Evolutionary conservation across 2,329 filamentous ascomycete species (phyloP).

Genomic region (Penicillium brasilianum): DNA sequence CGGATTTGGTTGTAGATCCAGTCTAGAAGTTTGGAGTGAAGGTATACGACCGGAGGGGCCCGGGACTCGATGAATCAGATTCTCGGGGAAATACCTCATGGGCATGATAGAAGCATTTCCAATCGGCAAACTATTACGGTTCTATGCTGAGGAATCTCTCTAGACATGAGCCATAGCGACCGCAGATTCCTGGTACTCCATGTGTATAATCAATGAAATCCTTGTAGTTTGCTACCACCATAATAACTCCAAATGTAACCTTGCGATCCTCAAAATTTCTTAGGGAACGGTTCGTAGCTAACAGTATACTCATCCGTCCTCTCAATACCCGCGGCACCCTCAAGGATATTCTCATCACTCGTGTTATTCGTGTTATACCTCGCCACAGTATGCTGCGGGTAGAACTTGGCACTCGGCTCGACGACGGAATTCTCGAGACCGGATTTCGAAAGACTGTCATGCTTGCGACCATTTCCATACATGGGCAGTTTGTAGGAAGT

Average conservation of each 20-base stretch:
- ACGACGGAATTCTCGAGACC: background rate
- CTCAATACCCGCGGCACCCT: background rate
- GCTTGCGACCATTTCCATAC: background rate
- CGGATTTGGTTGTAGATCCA: slow-evolving; percentile 66
- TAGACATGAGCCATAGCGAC: background rate
- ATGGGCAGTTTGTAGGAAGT: background rate
- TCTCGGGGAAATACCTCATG: background rate
- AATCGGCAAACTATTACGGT: no score
- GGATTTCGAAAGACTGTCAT: background rate
- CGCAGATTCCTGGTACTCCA: background rate
- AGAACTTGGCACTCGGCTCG: background rate
- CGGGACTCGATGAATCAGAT: background rate
- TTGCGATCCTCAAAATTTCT: background rate
- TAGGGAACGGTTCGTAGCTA: background rate
- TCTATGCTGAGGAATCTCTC: background rate
- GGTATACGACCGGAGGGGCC: slow-evolving; percentile 42
- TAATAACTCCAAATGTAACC: background rate
- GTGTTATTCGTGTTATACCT: background rate
- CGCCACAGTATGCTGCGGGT: background rate
- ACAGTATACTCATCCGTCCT: background rate
- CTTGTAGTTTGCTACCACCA: background rate
- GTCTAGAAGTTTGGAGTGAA: slow-evolving; percentile 78
- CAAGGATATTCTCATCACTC: background rate
- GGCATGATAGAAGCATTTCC: no score
- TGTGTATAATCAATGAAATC: background rate